Percentiles rank a stretch among this genome's conserved stretches.
phyloP scores from a whole-genome alignment of 202 grass and related monocot species.

The Schoenoplectus triqueter region DNA sequence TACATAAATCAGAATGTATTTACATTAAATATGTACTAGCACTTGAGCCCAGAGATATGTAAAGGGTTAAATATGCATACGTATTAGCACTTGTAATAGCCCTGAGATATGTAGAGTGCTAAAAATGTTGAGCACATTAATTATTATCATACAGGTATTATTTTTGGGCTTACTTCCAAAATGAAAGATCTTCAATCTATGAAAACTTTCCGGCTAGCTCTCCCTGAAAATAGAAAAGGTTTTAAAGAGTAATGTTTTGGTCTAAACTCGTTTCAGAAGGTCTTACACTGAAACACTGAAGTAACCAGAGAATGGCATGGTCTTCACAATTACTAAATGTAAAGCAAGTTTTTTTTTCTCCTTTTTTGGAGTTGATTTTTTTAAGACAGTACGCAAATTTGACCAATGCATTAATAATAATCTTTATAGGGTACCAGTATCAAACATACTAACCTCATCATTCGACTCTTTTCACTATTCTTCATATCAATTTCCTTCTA shows the following conservation, averaged over 20 bases:
- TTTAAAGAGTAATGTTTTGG: slow-evolving; percentile 2
- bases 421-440: neutral
- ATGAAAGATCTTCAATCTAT: neutral
- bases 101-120: neutral
- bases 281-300: neutral
- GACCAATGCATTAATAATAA: neutral
- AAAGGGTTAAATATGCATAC: no score
- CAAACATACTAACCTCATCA: slow-evolving; percentile 1
- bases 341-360: neutral
- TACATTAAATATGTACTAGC: neutral
- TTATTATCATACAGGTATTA: neutral
- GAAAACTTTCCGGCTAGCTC: neutral
- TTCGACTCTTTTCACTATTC: neutral
- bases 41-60: neutral
- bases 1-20: neutral
- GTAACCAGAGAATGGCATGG: neutral
- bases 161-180: neutral
- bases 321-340: slow-evolving; percentile 8
- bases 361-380: neutral
- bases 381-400: neutral
- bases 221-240: neutral
- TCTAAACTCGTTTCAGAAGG: neutral
- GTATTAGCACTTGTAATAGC: no score
- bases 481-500: neutral
- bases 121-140: neutral